phyloP scores from a whole-genome alignment of 306 rosid genomes.

The Hylodesmum podocarpum region DNA sequence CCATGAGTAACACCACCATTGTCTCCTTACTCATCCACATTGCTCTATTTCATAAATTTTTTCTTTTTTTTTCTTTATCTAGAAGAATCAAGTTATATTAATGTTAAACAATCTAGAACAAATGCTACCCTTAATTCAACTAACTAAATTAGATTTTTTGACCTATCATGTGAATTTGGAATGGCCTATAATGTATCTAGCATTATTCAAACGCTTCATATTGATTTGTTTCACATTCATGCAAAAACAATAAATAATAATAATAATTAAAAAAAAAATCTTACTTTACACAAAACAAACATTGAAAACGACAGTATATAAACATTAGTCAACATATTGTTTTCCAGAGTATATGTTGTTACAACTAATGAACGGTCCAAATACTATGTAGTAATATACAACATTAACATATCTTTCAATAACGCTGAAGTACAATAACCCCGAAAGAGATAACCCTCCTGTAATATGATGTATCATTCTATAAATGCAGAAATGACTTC shows the following conservation, averaged over 20 bases:
- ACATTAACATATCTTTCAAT: neutral
- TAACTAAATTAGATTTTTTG: too few relatives aligned
- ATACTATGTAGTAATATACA: neutral
- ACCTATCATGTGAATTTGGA: neutral
- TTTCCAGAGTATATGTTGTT: neutral
- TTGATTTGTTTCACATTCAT: neutral
- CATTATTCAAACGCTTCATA: neutral
- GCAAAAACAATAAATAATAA: too few relatives aligned
- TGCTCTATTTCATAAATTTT: neutral
- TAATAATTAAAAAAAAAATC: neutral
- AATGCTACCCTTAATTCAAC: too few relatives aligned
- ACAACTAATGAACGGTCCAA: slow-evolving; percentile 10
- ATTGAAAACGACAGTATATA: neutral
- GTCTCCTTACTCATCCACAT: neutral
- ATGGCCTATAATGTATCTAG: neutral
- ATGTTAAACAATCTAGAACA: too few relatives aligned
- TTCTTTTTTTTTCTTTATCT: too few relatives aligned
- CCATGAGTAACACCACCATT: neutral
- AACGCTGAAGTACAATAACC: neutral
- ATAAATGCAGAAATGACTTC: slow-evolving; percentile 47
- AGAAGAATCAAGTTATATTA: too few relatives aligned
- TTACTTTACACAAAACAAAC: neutral
- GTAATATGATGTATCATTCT: neutral
- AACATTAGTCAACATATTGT: neutral
- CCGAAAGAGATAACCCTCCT: neutral